phyloP scores from a whole-genome alignment of 2,329 filamentous ascomycete genomes.

The Scorias spongiosa region DNA sequence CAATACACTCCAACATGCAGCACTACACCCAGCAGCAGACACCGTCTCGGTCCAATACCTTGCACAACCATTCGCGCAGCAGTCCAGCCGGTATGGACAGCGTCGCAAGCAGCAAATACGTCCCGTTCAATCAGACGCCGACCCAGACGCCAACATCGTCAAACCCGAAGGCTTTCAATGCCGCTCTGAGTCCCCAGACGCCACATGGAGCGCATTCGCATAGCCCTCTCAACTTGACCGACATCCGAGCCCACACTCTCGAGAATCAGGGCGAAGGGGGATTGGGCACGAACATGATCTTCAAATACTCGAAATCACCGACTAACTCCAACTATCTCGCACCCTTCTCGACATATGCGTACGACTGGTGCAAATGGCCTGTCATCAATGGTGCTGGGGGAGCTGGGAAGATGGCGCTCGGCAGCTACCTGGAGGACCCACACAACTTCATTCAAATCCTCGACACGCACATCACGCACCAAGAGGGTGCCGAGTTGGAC shows the following conservation, averaged over 20 bases:
- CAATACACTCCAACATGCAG: slow-evolving; percentile 35
- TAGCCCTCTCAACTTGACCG: slow-evolving; percentile 77
- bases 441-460: slow-evolving; percentile 99
- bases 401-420: slow-evolving; percentile 83
- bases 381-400: slow-evolving; percentile 53
- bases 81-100: slow-evolving; percentile 50
- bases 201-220: slow-evolving; percentile 52
- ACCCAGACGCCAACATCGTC: slow-evolving; percentile 29
- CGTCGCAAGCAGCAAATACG: slow-evolving; percentile 41
- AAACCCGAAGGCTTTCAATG: slow-evolving; percentile 35
- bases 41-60: slow-evolving; percentile 49
- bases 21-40: slow-evolving; percentile 37
- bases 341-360: slow-evolving; percentile 89
- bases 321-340: slow-evolving; percentile 84
- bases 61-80: slow-evolving; percentile 70
- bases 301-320: slow-evolving; percentile 50
- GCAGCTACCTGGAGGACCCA: slow-evolving; percentile 92
- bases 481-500: slow-evolving; percentile 53
- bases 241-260: slow-evolving; percentile 78
- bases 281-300: slow-evolving; percentile 40
- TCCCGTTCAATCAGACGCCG: slow-evolving; percentile 49
- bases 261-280: slow-evolving; percentile 61
- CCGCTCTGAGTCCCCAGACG: slow-evolving; percentile 41
- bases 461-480: slow-evolving; percentile 63
- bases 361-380: slow-evolving; percentile 99